A percentile compares a stretch with the other conserved stretches of the same genome.
phyloP scores from a whole-genome alignment of 1,284 basidiomycete species.

The Rhodotorula sp. region DNA sequence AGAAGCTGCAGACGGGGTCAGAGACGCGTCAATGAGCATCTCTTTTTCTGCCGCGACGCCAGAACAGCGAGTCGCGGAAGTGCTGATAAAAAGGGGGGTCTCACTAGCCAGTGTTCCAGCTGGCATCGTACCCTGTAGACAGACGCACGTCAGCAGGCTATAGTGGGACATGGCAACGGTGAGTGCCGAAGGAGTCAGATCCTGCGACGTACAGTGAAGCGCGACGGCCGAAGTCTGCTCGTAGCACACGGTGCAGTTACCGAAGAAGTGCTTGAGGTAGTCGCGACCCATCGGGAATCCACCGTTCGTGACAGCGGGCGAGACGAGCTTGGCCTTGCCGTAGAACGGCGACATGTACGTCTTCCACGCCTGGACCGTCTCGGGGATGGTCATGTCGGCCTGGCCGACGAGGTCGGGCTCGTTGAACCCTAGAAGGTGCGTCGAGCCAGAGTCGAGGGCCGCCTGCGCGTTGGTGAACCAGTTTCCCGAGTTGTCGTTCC shows the following conservation, averaged over 20 bases:
- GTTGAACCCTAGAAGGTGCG: constrained; percentile 25
- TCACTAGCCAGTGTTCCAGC: too few species aligned
- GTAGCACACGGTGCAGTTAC: constrained; percentile 23
- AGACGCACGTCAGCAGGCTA: too few species aligned
- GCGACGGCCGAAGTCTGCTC: constrained; percentile 22
- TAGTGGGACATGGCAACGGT: too few species aligned
- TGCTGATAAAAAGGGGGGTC: too few species aligned
- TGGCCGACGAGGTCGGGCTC: constrained; percentile 39
- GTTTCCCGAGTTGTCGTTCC: background rate
- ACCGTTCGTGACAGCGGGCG: constrained; percentile 40
- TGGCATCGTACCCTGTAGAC: too few species aligned
- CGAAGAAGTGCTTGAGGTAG: constrained; percentile 25
- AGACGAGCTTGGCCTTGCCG: constrained; percentile 32
- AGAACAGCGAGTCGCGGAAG: too few species aligned
- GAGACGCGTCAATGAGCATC: too few species aligned
- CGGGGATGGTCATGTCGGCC: constrained; percentile 30
- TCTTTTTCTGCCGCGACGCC: too few species aligned
- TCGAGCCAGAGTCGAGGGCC: constrained; percentile 2
- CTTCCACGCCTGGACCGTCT: constrained; percentile 33
- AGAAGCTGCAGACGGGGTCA: background rate
- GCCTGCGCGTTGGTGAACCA: constrained; percentile 3
- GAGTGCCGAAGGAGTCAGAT: too few species aligned
- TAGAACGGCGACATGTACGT: constrained; percentile 36
- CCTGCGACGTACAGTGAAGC: constrained; percentile 17
- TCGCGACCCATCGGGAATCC: constrained; percentile 25